Conservation (phyloP, 1,284 basidiomycete species). For the Trichosporon faecale region DNA sequence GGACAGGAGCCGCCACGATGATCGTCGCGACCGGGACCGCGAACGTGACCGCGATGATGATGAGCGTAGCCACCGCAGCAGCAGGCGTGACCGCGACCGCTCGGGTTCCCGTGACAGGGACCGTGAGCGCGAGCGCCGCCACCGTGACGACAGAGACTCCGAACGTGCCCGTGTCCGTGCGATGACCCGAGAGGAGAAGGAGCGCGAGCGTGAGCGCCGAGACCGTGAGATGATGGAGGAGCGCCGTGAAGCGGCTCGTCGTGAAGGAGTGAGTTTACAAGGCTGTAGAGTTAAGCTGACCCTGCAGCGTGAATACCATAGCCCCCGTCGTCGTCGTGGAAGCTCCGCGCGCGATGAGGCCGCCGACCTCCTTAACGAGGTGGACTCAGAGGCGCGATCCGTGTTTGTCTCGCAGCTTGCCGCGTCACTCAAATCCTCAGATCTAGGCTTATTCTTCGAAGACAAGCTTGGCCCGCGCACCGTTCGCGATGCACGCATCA, state of each 20-base stretch:
- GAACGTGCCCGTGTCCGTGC: slow-evolving; percentile 26
- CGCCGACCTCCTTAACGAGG: slow-evolving; percentile 50
- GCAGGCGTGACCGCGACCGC: slow-evolving; percentile 10
- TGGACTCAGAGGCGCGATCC: slow-evolving; percentile 88
- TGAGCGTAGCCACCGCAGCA: slow-evolving; percentile 19
- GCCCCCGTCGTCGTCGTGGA: slow-evolving; percentile 53
- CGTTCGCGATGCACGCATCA: slow-evolving; percentile 91
- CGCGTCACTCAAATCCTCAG: slow-evolving; percentile 86
- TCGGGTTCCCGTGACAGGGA: slow-evolving; percentile 12
- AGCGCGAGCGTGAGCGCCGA: slow-evolving; percentile 42
- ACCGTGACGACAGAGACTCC: slow-evolving; percentile 34
- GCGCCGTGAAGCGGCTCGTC: slow-evolving; percentile 35
- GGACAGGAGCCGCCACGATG: slow-evolving; percentile 49
- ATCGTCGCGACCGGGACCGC: slow-evolving; percentile 18
- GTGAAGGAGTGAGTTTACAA: slow-evolving; percentile 20
- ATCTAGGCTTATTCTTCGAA: slow-evolving; percentile 98
- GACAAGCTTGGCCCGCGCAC: slow-evolving; percentile 87
- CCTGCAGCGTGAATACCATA: slow-evolving; percentile 14
- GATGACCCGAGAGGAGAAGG: slow-evolving; percentile 44
- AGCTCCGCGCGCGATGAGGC: slow-evolving; percentile 68
- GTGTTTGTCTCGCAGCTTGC: slow-evolving; percentile 98
- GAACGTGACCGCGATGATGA: slow-evolving; percentile 29
- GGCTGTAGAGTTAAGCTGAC: background rate
- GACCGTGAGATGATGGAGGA: slow-evolving; percentile 48
- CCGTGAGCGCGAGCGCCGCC: slow-evolving; percentile 9